Conservation (phyloP, 192 early-diverging fungal species). For the Backusella circina region DNA sequence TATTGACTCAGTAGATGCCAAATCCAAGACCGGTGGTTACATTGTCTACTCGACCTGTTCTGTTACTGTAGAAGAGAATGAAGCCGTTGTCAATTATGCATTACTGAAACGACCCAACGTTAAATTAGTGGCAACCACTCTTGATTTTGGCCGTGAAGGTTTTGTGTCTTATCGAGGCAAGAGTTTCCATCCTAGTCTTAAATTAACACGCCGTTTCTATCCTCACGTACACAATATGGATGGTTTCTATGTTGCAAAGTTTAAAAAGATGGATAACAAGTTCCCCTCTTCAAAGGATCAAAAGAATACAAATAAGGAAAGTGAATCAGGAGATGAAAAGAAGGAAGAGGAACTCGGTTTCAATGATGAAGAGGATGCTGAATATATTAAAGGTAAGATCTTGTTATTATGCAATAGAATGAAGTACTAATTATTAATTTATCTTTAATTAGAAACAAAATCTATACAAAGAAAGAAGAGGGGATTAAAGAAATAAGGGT, state of each 20-base stretch:
- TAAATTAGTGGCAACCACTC: constrained; percentile 83
- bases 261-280: constrained; percentile 94
- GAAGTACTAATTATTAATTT: background rate
- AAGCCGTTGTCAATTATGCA: constrained; percentile 95
- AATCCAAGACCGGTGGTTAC: constrained; percentile 89
- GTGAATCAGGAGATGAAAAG: constrained; percentile 33
- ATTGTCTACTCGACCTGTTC: constrained; percentile 99
- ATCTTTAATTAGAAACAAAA: constrained; percentile 7
- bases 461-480: constrained; percentile 10
- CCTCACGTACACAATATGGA: constrained; percentile 99
- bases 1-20: constrained; percentile 96
- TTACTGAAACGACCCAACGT: constrained; percentile 91
- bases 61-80: constrained; percentile 96
- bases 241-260: constrained; percentile 98
- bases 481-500: constrained; percentile 9
- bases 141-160: constrained; percentile 95
- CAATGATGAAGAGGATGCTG: constrained; percentile 60
- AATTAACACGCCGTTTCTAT: constrained; percentile 86
- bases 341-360: constrained; percentile 38
- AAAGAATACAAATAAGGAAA: constrained; percentile 36
- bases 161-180: constrained; percentile 86
- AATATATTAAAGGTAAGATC: constrained; percentile 44
- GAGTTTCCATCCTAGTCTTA: constrained; percentile 78
- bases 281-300: constrained; percentile 41
- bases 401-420: background rate